Conservation (phyloP, 495 filamentous ascomycete genomes). For the Daldinia decipiens region DNA sequence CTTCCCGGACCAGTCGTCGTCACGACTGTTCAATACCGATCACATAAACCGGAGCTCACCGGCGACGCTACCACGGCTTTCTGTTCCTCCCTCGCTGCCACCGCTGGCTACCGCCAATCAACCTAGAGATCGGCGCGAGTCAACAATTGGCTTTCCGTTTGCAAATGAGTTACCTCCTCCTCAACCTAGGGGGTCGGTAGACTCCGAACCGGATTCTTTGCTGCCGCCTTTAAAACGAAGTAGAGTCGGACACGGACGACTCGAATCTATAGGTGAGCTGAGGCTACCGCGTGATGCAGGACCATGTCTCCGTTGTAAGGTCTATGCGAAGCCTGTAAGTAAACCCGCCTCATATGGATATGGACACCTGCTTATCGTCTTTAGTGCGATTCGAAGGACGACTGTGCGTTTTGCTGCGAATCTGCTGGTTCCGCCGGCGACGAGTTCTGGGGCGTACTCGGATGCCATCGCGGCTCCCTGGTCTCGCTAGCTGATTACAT, state of each 20-base stretch:
- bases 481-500: slow-evolving; percentile 56
- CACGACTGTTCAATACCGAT: slow-evolving; percentile 47
- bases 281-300: slow-evolving; percentile 56
- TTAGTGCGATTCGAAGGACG: slow-evolving; percentile 60
- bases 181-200: slow-evolving; percentile 54
- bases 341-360: slow-evolving; percentile 3
- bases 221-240: slow-evolving; percentile 61
- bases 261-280: slow-evolving; percentile 62
- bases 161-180: slow-evolving; percentile 52
- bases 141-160: slow-evolving; percentile 56
- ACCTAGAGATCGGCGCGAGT: slow-evolving; percentile 56
- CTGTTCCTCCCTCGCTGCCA: slow-evolving; percentile 51
- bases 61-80: slow-evolving; percentile 53
- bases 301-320: slow-evolving; percentile 58
- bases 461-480: slow-evolving; percentile 59
- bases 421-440: slow-evolving; percentile 47
- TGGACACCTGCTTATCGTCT: slow-evolving; percentile 21
- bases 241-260: slow-evolving; percentile 57
- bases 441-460: slow-evolving; percentile 58
- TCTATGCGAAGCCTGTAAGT: slow-evolving; percentile 53
- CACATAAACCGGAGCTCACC: slow-evolving; percentile 42
- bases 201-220: slow-evolving; percentile 61
- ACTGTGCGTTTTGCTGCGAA: slow-evolving; percentile 56
- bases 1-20: slow-evolving; percentile 51
- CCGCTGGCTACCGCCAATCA: slow-evolving; percentile 51